Evolutionary conservation across 2,329 filamentous ascomycete species (phyloP), one percentile per base, ranked within the genome.

Genomic region (Colletotrichum euphorbiae): DNA sequence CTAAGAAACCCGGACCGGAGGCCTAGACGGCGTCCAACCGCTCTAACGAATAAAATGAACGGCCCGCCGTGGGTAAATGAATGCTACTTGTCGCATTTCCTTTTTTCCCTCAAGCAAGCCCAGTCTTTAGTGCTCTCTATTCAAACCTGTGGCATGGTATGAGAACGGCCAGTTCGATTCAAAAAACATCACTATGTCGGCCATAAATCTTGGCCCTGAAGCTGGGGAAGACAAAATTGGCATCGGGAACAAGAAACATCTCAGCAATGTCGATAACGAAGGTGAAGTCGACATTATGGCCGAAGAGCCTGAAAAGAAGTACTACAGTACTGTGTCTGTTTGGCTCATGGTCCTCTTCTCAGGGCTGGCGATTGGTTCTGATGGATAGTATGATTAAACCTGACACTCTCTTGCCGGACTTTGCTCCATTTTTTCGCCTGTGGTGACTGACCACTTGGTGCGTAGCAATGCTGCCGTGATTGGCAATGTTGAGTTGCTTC

Each of bases 321-420:
- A 76, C 57, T 82, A 80, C 73, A 81, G 77, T 72, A 81, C 77
- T 51, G 65, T 77, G 17, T 82, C 80, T 1, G 79, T 80, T 1
- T 82, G 80, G 73, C 69, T 81, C 38, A 81, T 83, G 77, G 77
- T 83, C 12, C 70, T 83, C 1, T 83, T 83, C 67, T 81, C 81
- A 1, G 81, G 81, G 6, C 76, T 84, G 4, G 82, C 82, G 3
- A 80, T 83, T 19, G 80, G 80, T 2, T 82, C 79, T n/a, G 81
- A 83, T 70, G 81, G 80, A 70, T 82, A 79, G 77, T 79, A 75
- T 72, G 76, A 52, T 12, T 15, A 19, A 11, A 67, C 40, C 55
- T 45, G 8, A 13, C 51, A 42, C 50, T 42, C 24, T 62, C 17
- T 60, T 15, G 43, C 9, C 24, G 19, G 13, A 15, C 2, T 15